Evolutionary conservation across 2,329 filamentous ascomycete species (phyloP).

Genomic region (Talaromyces sp.): DNA sequence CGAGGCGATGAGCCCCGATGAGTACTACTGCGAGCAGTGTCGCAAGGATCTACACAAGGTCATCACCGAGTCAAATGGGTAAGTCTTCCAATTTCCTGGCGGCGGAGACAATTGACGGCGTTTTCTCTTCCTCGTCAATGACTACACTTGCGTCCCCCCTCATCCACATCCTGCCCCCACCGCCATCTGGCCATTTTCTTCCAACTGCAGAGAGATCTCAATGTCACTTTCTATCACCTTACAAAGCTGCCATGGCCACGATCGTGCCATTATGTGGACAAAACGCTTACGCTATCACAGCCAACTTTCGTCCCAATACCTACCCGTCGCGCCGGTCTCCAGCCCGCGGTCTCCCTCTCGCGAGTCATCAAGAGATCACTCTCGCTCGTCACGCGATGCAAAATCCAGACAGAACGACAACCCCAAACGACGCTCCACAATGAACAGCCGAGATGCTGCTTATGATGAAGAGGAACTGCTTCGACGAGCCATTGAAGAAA

Average conservation of each 20-base stretch:
- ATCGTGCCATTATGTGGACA: slow-evolving; percentile 10
- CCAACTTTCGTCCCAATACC: slow-evolving; percentile 58
- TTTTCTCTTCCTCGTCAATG: neutral
- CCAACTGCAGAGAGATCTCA: neutral
- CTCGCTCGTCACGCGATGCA: slow-evolving; percentile 34
- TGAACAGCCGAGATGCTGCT: slow-evolving; percentile 92
- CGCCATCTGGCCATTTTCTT: neutral
- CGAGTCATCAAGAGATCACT: slow-evolving; percentile 36
- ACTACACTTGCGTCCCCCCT: neutral
- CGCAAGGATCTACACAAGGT: slow-evolving; percentile 87
- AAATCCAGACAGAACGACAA: slow-evolving; percentile 49
- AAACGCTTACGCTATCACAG: slow-evolving; percentile 39
- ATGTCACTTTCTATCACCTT: neutral
- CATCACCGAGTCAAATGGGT: slow-evolving; percentile 78
- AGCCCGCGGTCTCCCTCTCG: slow-evolving; percentile 40
- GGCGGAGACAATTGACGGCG: neutral
- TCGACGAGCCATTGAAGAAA: slow-evolving; percentile 86
- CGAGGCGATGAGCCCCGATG: slow-evolving; percentile 84
- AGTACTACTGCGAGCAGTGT: slow-evolving; percentile 97
- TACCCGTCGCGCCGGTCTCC: slow-evolving; percentile 51
- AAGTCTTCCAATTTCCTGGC: slow-evolving; percentile 37
- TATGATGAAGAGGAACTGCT: slow-evolving; percentile 94
- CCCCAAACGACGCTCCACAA: slow-evolving; percentile 85
- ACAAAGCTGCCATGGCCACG: neutral
- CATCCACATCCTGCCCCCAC: slow-evolving; percentile 3